Base-by-base conservation (phyloP, 2,329 filamentous ascomycete species). In the Aureobasidium melanogenum region DNA sequence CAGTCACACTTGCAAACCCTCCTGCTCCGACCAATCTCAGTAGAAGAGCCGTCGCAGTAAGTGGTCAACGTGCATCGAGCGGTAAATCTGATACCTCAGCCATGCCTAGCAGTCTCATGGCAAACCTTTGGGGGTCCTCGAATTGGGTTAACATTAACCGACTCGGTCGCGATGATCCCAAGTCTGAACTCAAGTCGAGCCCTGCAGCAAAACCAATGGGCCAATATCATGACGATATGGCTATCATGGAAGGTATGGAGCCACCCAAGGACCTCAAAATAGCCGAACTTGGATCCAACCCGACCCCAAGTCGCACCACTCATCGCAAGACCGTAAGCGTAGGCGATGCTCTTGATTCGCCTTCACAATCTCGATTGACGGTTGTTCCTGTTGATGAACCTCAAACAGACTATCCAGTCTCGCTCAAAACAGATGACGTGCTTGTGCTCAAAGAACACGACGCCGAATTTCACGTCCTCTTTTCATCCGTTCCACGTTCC, bases 101-200 rank as follows among this genome's bases (percentile, higher is more conserved):
- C 44, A 84, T 96, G 74, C 90, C 92, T 1, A 89, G 88, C 54
- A 91, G 90, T 15, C 85, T 97, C 64, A 84, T 96, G 78, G 92
- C 92, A 34, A 97, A 97, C 71, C 83, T 95, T 61, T 97, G 93
- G 93, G 93, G 93, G 54, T 95, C 87, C 69, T 88, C 85, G 61
- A 87, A 91, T 50, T 96, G 91, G 89, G 84, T 84, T 15, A 83
- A 84, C 65, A 75, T 88, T 62, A 87, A 88, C 66, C 79, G 81
- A 36, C 71, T 88, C 38, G 82, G 82, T 66, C 75, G 78, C 22
- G 81, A 83, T 48, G 80, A 82, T n/a, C 67, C 77, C 30, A 74
- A 74, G 50, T 61, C 65, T 17, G 58, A 41, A 55, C 69, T 66
- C 65, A 67, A 60, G 9, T 36, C 52, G 28, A 32, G 47, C 38